Evolutionary conservation across 2,329 filamentous ascomycete genomes (phyloP).

Genomic region (Pestalotiopsis sp.): DNA sequence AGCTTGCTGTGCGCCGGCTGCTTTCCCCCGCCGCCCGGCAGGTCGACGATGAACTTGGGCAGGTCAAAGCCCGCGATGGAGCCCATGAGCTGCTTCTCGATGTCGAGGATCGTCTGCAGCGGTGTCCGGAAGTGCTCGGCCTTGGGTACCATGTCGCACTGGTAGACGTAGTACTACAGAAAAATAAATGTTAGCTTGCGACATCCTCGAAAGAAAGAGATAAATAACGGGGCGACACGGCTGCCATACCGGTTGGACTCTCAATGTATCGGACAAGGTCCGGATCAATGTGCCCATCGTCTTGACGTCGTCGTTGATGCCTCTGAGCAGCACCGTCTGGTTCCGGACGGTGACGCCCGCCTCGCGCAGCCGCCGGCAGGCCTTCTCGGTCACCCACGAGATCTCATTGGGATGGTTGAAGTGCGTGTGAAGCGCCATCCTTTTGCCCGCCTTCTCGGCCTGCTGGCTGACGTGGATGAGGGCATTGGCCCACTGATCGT

Average conservation of each 20-base stretch:
- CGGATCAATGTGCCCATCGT: slow-evolving; percentile 59
- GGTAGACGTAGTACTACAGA: slow-evolving; percentile 65
- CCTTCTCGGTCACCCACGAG: slow-evolving; percentile 59
- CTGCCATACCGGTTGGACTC: slow-evolving; percentile 54
- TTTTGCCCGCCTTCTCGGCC: slow-evolving; percentile 57
- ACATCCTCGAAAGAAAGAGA: not conserved
- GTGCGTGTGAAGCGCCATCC: slow-evolving; percentile 66
- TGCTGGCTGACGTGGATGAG: slow-evolving; percentile 53
- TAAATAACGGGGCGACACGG: not conserved
- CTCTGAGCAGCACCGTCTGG: slow-evolving; percentile 61
- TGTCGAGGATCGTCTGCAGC: slow-evolving; percentile 57
- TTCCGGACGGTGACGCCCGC: slow-evolving; percentile 60
- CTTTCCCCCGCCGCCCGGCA: slow-evolving; percentile 67
- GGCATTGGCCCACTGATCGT: slow-evolving; percentile 56
- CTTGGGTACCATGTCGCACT: slow-evolving; percentile 63
- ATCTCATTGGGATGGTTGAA: slow-evolving; percentile 67
- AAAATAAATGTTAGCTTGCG: not conserved
- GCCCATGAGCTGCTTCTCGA: slow-evolving; percentile 61
- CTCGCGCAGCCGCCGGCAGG: slow-evolving; percentile 52
- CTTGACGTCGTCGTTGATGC: slow-evolving; percentile 57
- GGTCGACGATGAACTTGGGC: slow-evolving; percentile 65
- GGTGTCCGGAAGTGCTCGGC: slow-evolving; percentile 67
- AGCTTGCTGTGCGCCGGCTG: slow-evolving; percentile 56
- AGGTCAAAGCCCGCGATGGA: slow-evolving; percentile 65
- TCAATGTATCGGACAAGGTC: slow-evolving; percentile 52